Base-by-base conservation (phyloP, 2,329 filamentous ascomycete species). In the Penicillium sp. region DNA sequence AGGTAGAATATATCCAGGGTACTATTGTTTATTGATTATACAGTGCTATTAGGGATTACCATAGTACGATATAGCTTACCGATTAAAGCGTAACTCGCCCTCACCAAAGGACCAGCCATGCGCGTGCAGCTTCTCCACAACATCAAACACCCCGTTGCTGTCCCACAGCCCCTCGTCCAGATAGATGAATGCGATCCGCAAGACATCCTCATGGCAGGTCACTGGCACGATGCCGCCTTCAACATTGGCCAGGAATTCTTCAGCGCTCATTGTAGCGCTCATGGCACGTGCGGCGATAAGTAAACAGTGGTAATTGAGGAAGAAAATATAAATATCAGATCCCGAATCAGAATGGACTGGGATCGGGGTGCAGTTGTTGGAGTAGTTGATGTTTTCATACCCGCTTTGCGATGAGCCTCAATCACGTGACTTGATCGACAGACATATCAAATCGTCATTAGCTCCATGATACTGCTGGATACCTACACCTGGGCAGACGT, bases 1-100 rank as follows among this genome's bases (percentile, higher is more conserved):
- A 65, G 56, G 57, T 65, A 64, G 57, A 66, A 66, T 48, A 65
- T 22, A 57, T 66, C 64, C 24, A 66, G 58, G 47, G 63, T 60
- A 49, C 64, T 65, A 42, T 61, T 27, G 33, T 54, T 55, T 57
- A 19, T 59, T 21, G 54, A 43, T 39, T 46, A 46, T 50, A 51
- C 27, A 46, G 54, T 56, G 37, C 39, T 52, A 56, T 51, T 56
- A 19, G 27, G 13, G 42, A 47, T 48, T 22, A 47, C n/a, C 35
- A 49, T 50, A 43, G 53, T 22, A 44, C 29, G 26, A 33, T 1
- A 33, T 47, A 58, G 45, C 55, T 57, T 52, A 65, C 63, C 63
- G 62, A 44, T 65, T 64, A 31, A 65, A 62, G 21, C 62, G 52
- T 45, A 65, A 57, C 42, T 63, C 62, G 26, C 62, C 60, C 57